Percentiles rank a stretch among this genome's conserved stretches.
phyloP scores from a whole-genome alignment of 257 asterid genomes.

The Penstemon newberryi region DNA sequence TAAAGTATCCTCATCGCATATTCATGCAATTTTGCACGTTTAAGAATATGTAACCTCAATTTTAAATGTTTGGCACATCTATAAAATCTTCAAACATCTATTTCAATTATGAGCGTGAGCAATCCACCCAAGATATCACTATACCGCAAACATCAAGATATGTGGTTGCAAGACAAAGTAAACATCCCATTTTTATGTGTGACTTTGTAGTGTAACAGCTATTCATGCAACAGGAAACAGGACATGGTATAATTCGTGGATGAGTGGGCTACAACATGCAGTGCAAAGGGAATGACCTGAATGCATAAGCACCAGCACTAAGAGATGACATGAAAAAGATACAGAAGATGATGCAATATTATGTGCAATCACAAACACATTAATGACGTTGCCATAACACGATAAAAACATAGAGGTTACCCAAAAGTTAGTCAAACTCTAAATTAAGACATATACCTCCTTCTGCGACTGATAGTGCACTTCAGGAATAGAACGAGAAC shows the following conservation, averaged over 20 bases:
- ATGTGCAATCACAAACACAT: too few relatives aligned
- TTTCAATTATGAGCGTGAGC: background rate
- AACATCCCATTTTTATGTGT: constrained; percentile 2
- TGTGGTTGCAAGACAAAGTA: background rate
- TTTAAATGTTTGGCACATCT: background rate
- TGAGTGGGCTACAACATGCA: constrained; percentile 1
- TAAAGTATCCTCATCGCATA: background rate
- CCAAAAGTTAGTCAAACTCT: background rate
- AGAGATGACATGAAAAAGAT: constrained; percentile 23
- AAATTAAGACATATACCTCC: constrained; percentile 56
- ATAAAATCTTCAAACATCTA: constrained; percentile 2
- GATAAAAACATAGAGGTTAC: background rate
- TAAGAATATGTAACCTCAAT: background rate
- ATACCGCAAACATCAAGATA: background rate
- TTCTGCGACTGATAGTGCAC: constrained; percentile 84
- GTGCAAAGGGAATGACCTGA: background rate
- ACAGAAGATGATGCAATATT: background rate
- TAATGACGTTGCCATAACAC: too few relatives aligned
- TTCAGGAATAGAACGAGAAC: constrained; percentile 62
- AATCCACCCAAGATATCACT: constrained; percentile 1
- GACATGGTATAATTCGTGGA: constrained; percentile 1
- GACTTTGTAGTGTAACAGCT: constrained; percentile 1
- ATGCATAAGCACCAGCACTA: constrained; percentile 6
- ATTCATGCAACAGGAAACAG: constrained; percentile 11
- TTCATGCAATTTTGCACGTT: constrained; percentile 6